A percentile compares a stretch with the other conserved stretches of the same genome.
phyloP scores from a whole-genome alignment of 2,329 filamentous ascomycete species.

The Parafenestella ontariensis region DNA sequence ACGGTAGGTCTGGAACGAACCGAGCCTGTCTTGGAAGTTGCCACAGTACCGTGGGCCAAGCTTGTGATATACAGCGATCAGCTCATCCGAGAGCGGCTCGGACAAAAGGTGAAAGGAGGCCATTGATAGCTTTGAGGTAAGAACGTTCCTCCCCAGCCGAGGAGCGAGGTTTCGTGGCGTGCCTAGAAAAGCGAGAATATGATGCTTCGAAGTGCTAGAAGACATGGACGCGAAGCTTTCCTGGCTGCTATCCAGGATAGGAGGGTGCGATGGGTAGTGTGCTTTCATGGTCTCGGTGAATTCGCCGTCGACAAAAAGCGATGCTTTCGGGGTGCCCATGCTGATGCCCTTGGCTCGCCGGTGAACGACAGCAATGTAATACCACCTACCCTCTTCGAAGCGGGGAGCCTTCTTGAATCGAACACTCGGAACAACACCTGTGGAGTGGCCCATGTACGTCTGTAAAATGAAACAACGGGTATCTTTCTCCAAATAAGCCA shows the following conservation, averaged over 20 bases:
- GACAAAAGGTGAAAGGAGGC: constrained; percentile 90
- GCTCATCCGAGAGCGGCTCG: constrained; percentile 86
- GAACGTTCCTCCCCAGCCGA: constrained; percentile 73
- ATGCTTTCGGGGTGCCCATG: constrained; percentile 78
- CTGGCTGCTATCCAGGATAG: constrained; percentile 66
- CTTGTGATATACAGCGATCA: constrained; percentile 87
- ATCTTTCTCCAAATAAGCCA: constrained; percentile 93
- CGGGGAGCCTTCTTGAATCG: constrained; percentile 87
- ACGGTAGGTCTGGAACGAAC: constrained; percentile 94
- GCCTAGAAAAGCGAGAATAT: constrained; percentile 90
- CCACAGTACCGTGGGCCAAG: constrained; percentile 91
- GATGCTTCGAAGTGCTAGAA: constrained; percentile 63
- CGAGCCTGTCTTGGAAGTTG: constrained; percentile 95
- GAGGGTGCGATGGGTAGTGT: constrained; percentile 81
- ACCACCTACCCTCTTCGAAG: constrained; percentile 83
- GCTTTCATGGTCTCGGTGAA: constrained; percentile 92
- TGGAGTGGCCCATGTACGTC: constrained; percentile 83
- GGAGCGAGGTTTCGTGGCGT: constrained; percentile 88
- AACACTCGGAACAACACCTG: constrained; percentile 76
- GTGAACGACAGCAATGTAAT: constrained; percentile 91
- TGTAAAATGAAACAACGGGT: constrained; percentile 94
- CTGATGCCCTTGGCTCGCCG: constrained; percentile 71
- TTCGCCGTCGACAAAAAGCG: constrained; percentile 89
- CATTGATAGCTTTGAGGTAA: constrained; percentile 84
- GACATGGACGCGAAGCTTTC: constrained; percentile 76